Base-by-base conservation (phyloP, 805 yeast genomes). In the Tanozyma kutaoensis region DNA sequence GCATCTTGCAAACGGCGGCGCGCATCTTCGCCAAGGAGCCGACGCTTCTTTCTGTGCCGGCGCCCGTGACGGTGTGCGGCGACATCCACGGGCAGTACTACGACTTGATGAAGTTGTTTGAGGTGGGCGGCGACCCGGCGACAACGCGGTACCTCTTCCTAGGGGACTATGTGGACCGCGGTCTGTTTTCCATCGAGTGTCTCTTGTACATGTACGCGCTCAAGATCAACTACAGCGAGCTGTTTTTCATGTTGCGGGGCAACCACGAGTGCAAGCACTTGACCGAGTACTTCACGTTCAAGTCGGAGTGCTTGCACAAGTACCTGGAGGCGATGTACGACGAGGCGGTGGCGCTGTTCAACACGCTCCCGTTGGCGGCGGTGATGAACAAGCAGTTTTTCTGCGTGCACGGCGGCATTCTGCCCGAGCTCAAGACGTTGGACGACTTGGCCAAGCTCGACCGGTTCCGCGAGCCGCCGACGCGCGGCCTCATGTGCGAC, bases 91-190 rank as follows among this genome's bases (percentile, higher is more conserved):
- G 98, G 12, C 97, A 88, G 50, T 84, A 70, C 49, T 86, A 69
- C 49, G 98, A 88, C 50, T 62, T 88, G 39, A 63, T 86, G 70
- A 85, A 86, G 51, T 57, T 88, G 24, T 81, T 88, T 45, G 96
- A 88, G 47, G 88, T 85, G 12, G 94, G 95, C 22, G 97, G 97
- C 2, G 75, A 77, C 44, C 95, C 96, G 9, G 61, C 55, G 11
- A 52, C 46, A n/a, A 76, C 93, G 1, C 65, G 79, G 12, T 88
- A 82, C 48, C 57, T 86, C 28, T 86, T 88, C 43, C 54, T 86
- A 30, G 96, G 97, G 11, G 97, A 88, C 52, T 88, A 86, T 46
- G 96, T 88, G 13, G 98, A 88, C 54, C 65, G 98, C 37, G 98
- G 98, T 3, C 71, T 80, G 14, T 86, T 80, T 45, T 79, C 95